Evolutionary conservation across 805 yeast genomes (phyloP), one percentile per base, ranked within the genome.

Genomic region (Kodamaea jinghongensis): DNA sequence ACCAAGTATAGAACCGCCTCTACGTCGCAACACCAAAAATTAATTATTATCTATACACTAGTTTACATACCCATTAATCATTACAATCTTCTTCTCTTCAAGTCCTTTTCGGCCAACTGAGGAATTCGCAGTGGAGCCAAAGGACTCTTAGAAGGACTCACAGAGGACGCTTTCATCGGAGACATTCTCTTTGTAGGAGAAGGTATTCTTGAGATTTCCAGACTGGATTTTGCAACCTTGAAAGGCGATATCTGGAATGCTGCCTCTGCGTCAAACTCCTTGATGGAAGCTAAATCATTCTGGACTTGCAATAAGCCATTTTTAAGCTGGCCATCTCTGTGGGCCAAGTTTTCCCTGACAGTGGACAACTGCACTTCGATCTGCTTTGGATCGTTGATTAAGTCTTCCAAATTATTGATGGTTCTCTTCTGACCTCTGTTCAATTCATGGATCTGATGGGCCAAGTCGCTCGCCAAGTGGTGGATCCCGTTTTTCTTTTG

Each of bases 211-310:
- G 31, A 13, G 17, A 11, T 36, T 23, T 15, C 30, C 23, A 6
- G 36, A 7, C 33, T n/a, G 7, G 14, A 4, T 12, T 17, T n/a
- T 6, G 7, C 20, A 13, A 20, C 11, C 20, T 39, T 39, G 8
- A 28, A 9, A 4, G 48, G 48, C 12, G 46, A 42, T 12, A 36
- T 29, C 7, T 27, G 22, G 17, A 38, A 34, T 20, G 39, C 39
- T 8, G 36, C 34, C 22, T 32, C 23, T 14, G 42, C 31, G 15
- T 38, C 42, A 38, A 38, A 38, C 28, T 34, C 48, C 44, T 36
- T 26, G 17, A 38, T 34, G 22, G 17, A 30, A 4, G 17, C 30
- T 33, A 39, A 39, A 15, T 34, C 32, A 3, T 27, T 27, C 7
- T 31, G 28, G 29, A 39, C 38, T 16, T 34, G 34, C n/a, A 13